phyloP scores from a whole-genome alignment of 768 basidiomycete species.

The Russula olivacea region DNA sequence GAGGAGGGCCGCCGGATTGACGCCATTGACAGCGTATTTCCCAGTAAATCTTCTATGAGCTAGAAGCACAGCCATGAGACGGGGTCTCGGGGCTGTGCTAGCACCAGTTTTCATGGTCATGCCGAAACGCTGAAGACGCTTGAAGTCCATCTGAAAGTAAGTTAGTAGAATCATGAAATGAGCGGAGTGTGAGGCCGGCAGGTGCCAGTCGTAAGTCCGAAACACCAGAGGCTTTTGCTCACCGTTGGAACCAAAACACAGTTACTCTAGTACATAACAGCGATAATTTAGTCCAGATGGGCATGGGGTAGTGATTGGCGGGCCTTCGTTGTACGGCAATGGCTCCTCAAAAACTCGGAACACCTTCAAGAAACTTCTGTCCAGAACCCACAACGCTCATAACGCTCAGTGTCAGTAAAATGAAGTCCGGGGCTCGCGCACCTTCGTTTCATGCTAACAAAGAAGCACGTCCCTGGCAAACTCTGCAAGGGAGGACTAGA shows the following conservation, averaged over 20 bases:
- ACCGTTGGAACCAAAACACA: not conserved
- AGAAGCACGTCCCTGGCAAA: not conserved
- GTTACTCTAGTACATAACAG: not conserved
- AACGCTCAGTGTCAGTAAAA: not conserved
- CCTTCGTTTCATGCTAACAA: not conserved
- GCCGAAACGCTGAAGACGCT: too few species aligned
- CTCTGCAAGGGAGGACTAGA: not conserved
- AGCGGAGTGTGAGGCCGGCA: not conserved
- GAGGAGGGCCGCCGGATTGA: not conserved
- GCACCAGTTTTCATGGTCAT: too few species aligned
- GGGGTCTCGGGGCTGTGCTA: too few species aligned
- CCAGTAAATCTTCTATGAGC: too few species aligned
- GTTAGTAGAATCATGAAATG: not conserved
- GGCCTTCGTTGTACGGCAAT: not conserved
- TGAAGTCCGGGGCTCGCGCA: too few species aligned
- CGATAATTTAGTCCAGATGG: not conserved
- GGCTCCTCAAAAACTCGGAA: not conserved
- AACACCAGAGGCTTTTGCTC: not conserved
- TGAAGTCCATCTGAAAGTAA: too few species aligned
- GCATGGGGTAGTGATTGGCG: not conserved
- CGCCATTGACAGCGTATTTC: not conserved
- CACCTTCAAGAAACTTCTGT: not conserved
- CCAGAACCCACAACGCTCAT: not conserved
- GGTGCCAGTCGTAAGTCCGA: not conserved
- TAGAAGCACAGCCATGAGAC: not conserved